Conservation (phyloP, 495 filamentous ascomycete genomes). For the Aspergillus affinis region DNA sequence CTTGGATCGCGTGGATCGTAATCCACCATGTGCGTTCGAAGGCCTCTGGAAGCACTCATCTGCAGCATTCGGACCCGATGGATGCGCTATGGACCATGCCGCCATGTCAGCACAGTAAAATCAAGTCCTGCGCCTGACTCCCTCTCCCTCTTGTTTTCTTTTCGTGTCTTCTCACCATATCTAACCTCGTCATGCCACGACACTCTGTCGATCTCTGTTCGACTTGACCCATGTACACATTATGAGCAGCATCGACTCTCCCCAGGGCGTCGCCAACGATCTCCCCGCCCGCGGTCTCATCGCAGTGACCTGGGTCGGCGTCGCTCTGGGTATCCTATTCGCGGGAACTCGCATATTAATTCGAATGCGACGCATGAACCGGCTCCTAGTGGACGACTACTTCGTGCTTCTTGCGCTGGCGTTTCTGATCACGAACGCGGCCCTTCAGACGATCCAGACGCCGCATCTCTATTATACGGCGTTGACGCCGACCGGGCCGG, state of each 20-base stretch:
- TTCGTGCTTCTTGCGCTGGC: slow-evolving; percentile 40
- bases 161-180: background rate
- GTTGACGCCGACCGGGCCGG: slow-evolving; percentile 24
- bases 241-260: slow-evolving; percentile 4
- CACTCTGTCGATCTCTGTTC: background rate
- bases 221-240: background rate
- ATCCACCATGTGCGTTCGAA: background rate
- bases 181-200: background rate
- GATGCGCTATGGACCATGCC: background rate
- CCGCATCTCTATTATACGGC: slow-evolving; percentile 42
- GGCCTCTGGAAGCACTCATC: background rate
- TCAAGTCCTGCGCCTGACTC: background rate
- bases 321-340: slow-evolving; percentile 36
- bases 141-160: background rate
- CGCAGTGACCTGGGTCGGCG: slow-evolving; percentile 28
- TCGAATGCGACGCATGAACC: slow-evolving; percentile 28
- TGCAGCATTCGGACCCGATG: background rate
- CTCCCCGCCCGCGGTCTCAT: slow-evolving; percentile 19
- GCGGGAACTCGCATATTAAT: slow-evolving; percentile 37
- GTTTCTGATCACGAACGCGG: slow-evolving; percentile 35
- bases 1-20: background rate
- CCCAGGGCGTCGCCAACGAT: slow-evolving; percentile 14
- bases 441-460: slow-evolving; percentile 46
- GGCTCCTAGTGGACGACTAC: slow-evolving; percentile 42
- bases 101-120: background rate